A percentile compares a stretch with the other conserved stretches of the same genome.
phyloP scores from a whole-genome alignment of 352 stramenopile genomes.

The Globisporangium orthogonon region DNA sequence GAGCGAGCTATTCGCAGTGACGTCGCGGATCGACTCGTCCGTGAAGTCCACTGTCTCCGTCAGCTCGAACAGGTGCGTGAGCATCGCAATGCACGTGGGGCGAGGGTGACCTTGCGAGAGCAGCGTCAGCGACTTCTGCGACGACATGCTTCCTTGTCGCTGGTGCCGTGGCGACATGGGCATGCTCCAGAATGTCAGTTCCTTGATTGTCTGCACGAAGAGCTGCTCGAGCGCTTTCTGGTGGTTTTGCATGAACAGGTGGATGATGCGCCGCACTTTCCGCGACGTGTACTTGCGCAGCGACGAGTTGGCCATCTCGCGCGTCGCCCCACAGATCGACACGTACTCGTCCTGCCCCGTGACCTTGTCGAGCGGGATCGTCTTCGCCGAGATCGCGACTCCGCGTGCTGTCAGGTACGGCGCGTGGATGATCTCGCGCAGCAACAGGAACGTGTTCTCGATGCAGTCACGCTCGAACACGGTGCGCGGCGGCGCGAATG shows the following conservation, averaged over 20 bases:
- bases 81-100: constrained; percentile 66
- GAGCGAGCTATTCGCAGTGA: constrained; percentile 24
- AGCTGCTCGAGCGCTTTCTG: constrained; percentile 60
- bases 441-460: constrained; percentile 75
- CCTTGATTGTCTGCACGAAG: constrained; percentile 79
- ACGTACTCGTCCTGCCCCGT: constrained; percentile 86
- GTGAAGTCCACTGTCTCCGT: constrained; percentile 84
- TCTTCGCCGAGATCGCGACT: constrained; percentile 83
- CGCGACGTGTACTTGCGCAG: constrained; percentile 83
- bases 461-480: constrained; percentile 68
- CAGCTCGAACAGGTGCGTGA: constrained; percentile 80
- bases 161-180: constrained; percentile 25
- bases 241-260: constrained; percentile 78
- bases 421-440: constrained; percentile 77
- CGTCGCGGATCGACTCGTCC: constrained; percentile 27
- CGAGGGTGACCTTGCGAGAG: constrained; percentile 62
- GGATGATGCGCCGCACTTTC: constrained; percentile 79
- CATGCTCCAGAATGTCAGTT: constrained; percentile 79
- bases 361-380: constrained; percentile 78
- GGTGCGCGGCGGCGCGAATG: constrained; percentile 61
- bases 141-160: constrained; percentile 40
- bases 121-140: constrained; percentile 61
- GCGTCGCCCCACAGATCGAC: constrained; percentile 76
- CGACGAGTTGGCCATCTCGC: constrained; percentile 75
- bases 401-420: constrained; percentile 77